Evolutionary conservation across 441 rosid genomes (phyloP).

Genomic region (Heliophila coronopifolia): DNA sequence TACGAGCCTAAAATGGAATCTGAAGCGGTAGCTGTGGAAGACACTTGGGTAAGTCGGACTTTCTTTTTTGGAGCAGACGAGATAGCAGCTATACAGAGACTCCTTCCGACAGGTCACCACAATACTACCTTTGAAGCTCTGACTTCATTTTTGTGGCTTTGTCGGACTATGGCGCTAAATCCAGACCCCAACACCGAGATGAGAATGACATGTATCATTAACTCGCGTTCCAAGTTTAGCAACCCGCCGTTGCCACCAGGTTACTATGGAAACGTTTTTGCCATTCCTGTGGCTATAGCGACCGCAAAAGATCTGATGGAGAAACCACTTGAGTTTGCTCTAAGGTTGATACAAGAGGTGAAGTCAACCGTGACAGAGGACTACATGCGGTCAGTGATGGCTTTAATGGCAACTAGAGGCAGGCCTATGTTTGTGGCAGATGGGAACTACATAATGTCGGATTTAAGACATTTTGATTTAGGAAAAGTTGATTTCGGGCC

Average conservation of each 20-base stretch:
- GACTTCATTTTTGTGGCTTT: conserved; percentile 52
- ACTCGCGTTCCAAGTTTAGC: conserved; percentile 30
- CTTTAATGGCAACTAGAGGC: conserved; percentile 26
- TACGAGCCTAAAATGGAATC: too few relatives aligned
- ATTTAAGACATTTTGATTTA: conserved; percentile 23
- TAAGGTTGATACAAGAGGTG: conserved; percentile 27
- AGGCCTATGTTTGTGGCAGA: conserved; percentile 8
- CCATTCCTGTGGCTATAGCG: conserved; percentile 27
- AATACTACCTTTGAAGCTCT: conserved; percentile 35
- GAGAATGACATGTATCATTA: conserved; percentile 33
- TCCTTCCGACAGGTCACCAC: conserved; percentile 26
- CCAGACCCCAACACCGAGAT: conserved; percentile 37
- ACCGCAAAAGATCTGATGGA: conserved; percentile 23
- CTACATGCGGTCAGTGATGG: conserved; percentile 25
- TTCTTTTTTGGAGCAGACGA: conserved; percentile 40
- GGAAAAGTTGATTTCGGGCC: conserved; percentile 25
- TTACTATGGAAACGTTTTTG: conserved; percentile 39
- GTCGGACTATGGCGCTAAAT: conserved; percentile 41
- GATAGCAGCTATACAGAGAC: conserved; percentile 25
- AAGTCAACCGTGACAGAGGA: conserved; percentile 26
- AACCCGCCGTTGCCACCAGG: conserved; percentile 37
- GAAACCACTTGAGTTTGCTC: conserved; percentile 33
- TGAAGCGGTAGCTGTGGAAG: too few relatives aligned
- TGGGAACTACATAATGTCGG: conserved; percentile 18
- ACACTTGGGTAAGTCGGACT: conserved; percentile 28